Evolutionary conservation across 2,329 filamentous ascomycete genomes (phyloP), one percentile per base, ranked within the genome.

Genomic region (Laburnicola sp.): DNA sequence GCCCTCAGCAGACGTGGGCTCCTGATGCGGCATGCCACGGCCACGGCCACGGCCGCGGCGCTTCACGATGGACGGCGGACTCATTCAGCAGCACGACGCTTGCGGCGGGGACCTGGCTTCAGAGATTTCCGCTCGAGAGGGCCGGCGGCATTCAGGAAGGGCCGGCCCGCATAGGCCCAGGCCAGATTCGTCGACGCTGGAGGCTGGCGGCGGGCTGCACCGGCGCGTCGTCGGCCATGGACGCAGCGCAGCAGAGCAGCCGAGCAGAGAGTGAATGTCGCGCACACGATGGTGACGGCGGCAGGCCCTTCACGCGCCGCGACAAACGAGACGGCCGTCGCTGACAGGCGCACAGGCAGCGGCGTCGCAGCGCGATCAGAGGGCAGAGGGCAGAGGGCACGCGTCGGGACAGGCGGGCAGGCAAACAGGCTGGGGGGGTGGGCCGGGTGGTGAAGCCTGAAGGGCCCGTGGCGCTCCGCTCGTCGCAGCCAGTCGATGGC

Each of bases 81-180:
- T 41, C 26, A 41, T 44, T 22, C 30, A 23, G 44, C 32, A 48
- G 25, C 52, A 41, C 22, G 30, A 48, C 37, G 37, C 31, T 30
- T 41, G 25, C 45, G 28, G 45, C 45, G 39, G 16, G 30, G 23
- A 27, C 36, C 48, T 46, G 41, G 48, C 34, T 49, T 51, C 56
- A 57, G 56, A 59, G 53, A 56, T 59, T 61, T 61, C 51, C 8
- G 34, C 41, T 37, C 10, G 35, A 68, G 67, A 51, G 59, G 45
- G 42, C 34, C 56, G 64, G 59, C 50, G 39, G 52, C 57, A 62
- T 57, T 50, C 54, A 49, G 56, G 53, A 52, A 65, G 68, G 65
- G 58, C 63, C 66, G 68, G 65, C 56, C 66, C 66, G 66, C 66
- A 50, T 43, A 60, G 56, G 51, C 56, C 61, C 62, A 65, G 51